These are phyloP conservation scores for Neoarthrinium moseri DNA, from an alignment of 2,329 filamentous ascomycete genomes.

Conservation along the genomic window DNA sequence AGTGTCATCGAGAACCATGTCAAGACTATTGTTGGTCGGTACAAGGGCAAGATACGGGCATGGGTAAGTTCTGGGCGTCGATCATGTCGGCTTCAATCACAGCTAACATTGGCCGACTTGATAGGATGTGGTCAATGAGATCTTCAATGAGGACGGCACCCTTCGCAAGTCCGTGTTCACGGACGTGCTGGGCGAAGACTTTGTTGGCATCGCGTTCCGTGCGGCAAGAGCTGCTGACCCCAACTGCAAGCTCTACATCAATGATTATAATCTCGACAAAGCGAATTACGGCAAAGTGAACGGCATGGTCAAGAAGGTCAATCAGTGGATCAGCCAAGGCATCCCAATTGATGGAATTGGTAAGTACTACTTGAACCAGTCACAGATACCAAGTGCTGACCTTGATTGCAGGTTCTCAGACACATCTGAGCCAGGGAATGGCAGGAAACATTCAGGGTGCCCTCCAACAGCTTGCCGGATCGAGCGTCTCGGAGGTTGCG, in stretches of 20 bases:
- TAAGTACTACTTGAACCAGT: no score
- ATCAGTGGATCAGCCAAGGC: constrained; percentile 61
- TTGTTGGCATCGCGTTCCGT: constrained; percentile 68
- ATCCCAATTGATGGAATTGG: constrained; percentile 61
- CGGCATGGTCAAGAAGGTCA: constrained; percentile 55
- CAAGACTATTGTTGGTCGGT: constrained; percentile 53
- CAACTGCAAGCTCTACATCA: constrained; percentile 70
- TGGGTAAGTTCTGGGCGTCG: constrained; percentile 20
- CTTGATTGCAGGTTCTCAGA: constrained; percentile 41
- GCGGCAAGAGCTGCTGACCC: constrained; percentile 68
- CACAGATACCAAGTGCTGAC: no score
- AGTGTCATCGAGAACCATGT: constrained; percentile 60
- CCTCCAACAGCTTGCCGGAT: constrained; percentile 45
- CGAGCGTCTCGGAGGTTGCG: constrained; percentile 48
- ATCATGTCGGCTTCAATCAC: neutral
- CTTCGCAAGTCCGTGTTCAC: constrained; percentile 64
- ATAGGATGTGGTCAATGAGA: constrained; percentile 63
- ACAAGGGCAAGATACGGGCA: constrained; percentile 58
- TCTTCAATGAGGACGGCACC: constrained; percentile 59
- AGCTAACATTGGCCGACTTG: neutral
- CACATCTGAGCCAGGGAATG: constrained; percentile 42
- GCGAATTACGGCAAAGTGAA: constrained; percentile 58
- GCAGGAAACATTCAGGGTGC: constrained; percentile 38
- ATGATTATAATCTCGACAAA: constrained; percentile 69
- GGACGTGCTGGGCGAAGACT: constrained; percentile 67